Conservation (phyloP, 805 yeast genomes). For the Kluyveromyces wickerhamii region DNA sequence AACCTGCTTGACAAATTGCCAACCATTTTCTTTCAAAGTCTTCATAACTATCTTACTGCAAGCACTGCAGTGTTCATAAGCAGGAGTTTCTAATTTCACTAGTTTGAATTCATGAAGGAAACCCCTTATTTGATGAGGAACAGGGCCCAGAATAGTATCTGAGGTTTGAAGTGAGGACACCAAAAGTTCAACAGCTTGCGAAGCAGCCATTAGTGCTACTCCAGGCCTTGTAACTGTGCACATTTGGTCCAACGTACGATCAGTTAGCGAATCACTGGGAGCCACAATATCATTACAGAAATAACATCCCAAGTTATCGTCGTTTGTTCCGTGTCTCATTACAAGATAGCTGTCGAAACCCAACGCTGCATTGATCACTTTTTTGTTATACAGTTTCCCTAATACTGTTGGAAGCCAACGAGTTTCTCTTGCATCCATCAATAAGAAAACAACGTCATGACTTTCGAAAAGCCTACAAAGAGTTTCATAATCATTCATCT, state of each 20-base stretch:
- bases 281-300: slow-evolving; percentile 95
- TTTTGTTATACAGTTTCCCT: slow-evolving; percentile 56
- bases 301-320: slow-evolving; percentile 71
- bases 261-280: slow-evolving; percentile 80
- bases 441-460: slow-evolving; percentile 71
- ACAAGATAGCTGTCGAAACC: slow-evolving; percentile 93
- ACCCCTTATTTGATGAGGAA: slow-evolving; percentile 91
- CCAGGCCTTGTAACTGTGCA: slow-evolving; percentile 98
- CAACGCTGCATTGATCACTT: slow-evolving; percentile 84
- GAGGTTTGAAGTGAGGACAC: slow-evolving; percentile 57
- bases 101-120: slow-evolving; percentile 61
- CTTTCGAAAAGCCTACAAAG: slow-evolving; percentile 46
- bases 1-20: slow-evolving; percentile 76
- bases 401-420: slow-evolving; percentile 96
- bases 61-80: slow-evolving; percentile 76
- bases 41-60: slow-evolving; percentile 60
- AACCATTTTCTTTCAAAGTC: slow-evolving; percentile 46
- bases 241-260: slow-evolving; percentile 92
- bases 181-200: slow-evolving; percentile 77
- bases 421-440: slow-evolving; percentile 93
- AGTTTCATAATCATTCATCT: slow-evolving; percentile 42
- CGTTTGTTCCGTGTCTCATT: slow-evolving; percentile 75
- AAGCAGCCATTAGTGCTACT: slow-evolving; percentile 79
- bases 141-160: slow-evolving; percentile 46
- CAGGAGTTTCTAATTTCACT: slow-evolving; percentile 59